Evolutionary conservation across 768 basidiomycete genomes (phyloP), one percentile per base, ranked within the genome.

Genomic region (Termitomyces eurrhizus): DNA sequence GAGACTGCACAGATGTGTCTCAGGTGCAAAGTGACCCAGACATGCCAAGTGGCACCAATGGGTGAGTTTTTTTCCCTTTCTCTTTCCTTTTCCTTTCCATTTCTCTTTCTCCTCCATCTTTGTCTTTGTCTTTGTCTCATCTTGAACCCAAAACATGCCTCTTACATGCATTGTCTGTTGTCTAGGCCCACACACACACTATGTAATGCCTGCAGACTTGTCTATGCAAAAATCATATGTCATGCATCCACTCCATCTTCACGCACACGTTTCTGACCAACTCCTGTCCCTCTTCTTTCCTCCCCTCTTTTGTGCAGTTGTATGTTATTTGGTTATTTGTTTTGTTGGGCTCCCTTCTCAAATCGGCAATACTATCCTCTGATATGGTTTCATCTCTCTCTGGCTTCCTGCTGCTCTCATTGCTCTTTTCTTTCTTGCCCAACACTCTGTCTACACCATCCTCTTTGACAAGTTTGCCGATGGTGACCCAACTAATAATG

Each of bases 401-500:
- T 58, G 81, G 78, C 75, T 84, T 64, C 65, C 73, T 58, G 70
- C 78, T 74, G 73, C 81, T 65, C 67, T 83, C 59, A 61, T 74
- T 65, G 65, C 70, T 74, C 65, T 79, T 62, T 65, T 78, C 56
- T 61, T 75, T 53, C 64, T 84, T 56, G 67, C 74, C 35, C 64
- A 72, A 42, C 67, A 76, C 61, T 79, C 76, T 52, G 52, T 86
- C 54, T 94, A 94, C 70, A 91, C 89, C 46, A 67, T 93, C 67
- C 86, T 96, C 54, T 73, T 95, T 65, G 95, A 97, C 82, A 96
- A 96, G 75, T 96, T 92, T 69, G 93, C 93, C 14, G 93, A 96
- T 66, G 95, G 95, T 0, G 90, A 94, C 70, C 95, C 95, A 3
- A 75, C 85, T 48, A 97, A 96, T 70, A 95, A 97, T 72, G 92